Evolutionary conservation across 768 basidiomycete species (phyloP), one percentile per base, ranked within the genome.

Genomic region (Leccinum disarticulatum): DNA sequence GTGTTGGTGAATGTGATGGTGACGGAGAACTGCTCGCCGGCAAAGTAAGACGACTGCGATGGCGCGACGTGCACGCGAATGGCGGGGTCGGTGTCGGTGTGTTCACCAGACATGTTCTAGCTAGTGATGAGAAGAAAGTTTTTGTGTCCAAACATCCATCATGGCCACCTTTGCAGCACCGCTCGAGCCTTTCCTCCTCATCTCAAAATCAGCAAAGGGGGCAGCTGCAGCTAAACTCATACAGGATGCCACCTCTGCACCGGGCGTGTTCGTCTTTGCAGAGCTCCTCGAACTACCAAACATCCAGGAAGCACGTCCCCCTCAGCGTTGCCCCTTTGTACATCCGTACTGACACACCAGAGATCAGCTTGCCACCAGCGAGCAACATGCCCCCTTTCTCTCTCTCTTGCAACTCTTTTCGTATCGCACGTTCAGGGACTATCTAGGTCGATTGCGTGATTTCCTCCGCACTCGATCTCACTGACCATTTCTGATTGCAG

Each of bases 181-280:
- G 65, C 80, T 94, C 11, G 95, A 98, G 76, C 93, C 94, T 0
- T 97, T 90, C 74, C 73, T 97, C 47, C 83, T 98, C 60, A 93
- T 98, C 77, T 93, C 89, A 4, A 95, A 95, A 71, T 91, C 91
- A 0, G 84, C 91, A 10, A 95, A 93, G 69, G 96, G 96, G 1
- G 93, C 93, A 0, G 93, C 91, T 1, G 94, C 95, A 0, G 95
- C 93, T 6, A 95, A 95, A 70, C 83, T 95, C 57, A 77, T 95
- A 31, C 82, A 86, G 67, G 90, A 97, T 69, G 95, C 88, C 56
- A 94, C 90, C 27, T 83, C 91, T 48, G 92, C 95, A 0, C 87
- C 88, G 15, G 95, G 94, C 10, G 91, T 97, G 50, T 96, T 91
- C 71, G 90, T 94, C 59, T 99, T 97, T 69, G 85, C 87, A 0